phyloP scores from a whole-genome alignment of 768 basidiomycete species.

The Pleurotus ostreatus region DNA sequence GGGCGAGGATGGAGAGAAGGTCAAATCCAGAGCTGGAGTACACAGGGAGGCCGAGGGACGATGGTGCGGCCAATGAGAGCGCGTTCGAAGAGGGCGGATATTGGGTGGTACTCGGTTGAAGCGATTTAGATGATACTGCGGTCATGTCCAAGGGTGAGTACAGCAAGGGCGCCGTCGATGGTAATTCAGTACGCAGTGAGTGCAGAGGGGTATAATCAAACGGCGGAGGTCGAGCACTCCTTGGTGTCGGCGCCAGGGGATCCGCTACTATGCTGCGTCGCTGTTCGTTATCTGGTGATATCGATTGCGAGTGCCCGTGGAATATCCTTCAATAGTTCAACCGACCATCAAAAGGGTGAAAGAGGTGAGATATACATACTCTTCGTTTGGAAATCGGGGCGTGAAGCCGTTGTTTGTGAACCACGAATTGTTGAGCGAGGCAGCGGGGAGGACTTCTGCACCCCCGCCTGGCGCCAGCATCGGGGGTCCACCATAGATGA shows the following conservation, averaged over 20 bases:
- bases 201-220: not conserved
- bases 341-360: not conserved
- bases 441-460: conserved; percentile 63
- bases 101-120: too few relatives aligned
- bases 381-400: conserved; percentile 11
- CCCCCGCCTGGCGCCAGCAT: conserved; percentile 69
- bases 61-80: conserved; percentile 19
- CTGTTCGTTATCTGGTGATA: too few relatives aligned
- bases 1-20: conserved; percentile 73
- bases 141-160: too few relatives aligned
- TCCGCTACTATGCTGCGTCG: too few relatives aligned
- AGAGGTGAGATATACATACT: conserved; percentile 8
- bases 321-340: not conserved
- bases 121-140: too few relatives aligned
- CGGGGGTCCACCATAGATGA: conserved; percentile 54
- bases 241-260: too few relatives aligned
- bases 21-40: conserved; percentile 95
- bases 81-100: too few relatives aligned
- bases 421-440: conserved; percentile 40
- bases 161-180: too few relatives aligned
- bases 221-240: not conserved
- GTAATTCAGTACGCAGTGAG: not conserved
- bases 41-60: conserved; percentile 46
- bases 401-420: conserved; percentile 42
- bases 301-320: too few relatives aligned